phyloP scores from a whole-genome alignment of 228 moss, liverwort and hornwort species.

The Sphagnum fallax region DNA sequence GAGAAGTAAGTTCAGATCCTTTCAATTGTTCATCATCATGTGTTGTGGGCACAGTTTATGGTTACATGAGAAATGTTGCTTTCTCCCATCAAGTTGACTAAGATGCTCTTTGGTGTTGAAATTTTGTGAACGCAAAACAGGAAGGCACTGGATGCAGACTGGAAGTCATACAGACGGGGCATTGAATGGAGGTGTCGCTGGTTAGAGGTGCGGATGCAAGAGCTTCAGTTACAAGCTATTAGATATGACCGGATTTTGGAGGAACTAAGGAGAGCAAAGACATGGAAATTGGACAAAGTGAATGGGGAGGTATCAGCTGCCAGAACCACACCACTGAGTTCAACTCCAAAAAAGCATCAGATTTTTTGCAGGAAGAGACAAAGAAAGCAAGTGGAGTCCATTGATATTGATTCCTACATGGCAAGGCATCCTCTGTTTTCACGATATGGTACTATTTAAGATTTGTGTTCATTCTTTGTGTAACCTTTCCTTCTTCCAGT shows the following conservation, averaged over 20 bases:
- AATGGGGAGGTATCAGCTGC: constrained; percentile 69
- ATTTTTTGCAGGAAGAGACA: constrained; percentile 55
- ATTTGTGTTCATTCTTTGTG: constrained; percentile 6
- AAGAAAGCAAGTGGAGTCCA: constrained; percentile 63
- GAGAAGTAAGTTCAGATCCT: constrained; percentile 23
- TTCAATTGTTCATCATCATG: too few relatives aligned
- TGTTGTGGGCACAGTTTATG: too few relatives aligned
- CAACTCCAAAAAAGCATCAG: constrained; percentile 44
- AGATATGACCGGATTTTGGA: constrained; percentile 60
- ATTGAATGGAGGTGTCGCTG: constrained; percentile 97
- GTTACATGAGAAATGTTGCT: too few relatives aligned
- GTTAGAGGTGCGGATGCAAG: constrained; percentile 77
- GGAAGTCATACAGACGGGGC: constrained; percentile 88
- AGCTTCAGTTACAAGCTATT: constrained; percentile 51
- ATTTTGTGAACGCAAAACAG: constrained; percentile 45
- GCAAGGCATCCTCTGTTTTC: constrained; percentile 96
- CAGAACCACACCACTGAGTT: constrained; percentile 59
- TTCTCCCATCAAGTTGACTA: too few relatives aligned
- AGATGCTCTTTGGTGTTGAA: too few relatives aligned
- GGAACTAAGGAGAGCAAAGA: constrained; percentile 54
- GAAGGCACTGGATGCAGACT: constrained; percentile 81
- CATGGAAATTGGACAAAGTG: constrained; percentile 44
- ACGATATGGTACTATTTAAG: constrained; percentile 91
- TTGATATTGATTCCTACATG: constrained; percentile 74
- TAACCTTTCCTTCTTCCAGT: constrained; percentile 23